Base-by-base conservation (phyloP, 116 monocot species). In the Zostera marina region DNA sequence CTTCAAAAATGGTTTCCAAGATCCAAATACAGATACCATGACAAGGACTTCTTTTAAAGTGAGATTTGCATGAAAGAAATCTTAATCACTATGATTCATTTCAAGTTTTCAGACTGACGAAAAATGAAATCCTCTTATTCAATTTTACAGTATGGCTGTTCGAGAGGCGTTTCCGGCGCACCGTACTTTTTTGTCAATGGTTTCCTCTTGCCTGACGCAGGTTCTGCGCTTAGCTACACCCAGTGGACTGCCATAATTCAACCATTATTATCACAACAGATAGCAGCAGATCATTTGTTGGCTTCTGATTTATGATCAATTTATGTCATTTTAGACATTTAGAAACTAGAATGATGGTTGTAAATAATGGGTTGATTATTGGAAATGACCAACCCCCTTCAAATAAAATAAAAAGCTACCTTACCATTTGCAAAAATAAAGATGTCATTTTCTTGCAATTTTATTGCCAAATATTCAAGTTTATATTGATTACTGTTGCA, bases 141-240 rank as follows among this genome's bases (percentile, higher is more conserved):
- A 32, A 32, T 32, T 32, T 51, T 49, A 14, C 62, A 90, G 90
- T 84, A 90, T 65, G 90, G 79, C 0, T 90, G 90, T 56, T 78
- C 78, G 16, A 78, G 84, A 56, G 79, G 81, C 22, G 90, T 90
- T 26, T 63, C 66, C 9, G 84, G 84, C 3, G 72, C 81, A 12
- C 90, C 90, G 14, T 72, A 38, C 44, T 90, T 90, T 77, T 74
- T 90, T 20, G 76, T 90, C 23, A 90, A 90, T 68, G 84, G 90
- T 15, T 79, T 84, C 42, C 66, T 76, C 3, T 55, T 90, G 40
- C 71, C 63, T 23, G 70, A 58, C 14, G 54, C 68, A 45, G 78
- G 74, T 19, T 74, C 73, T 8, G 12, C 73, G 22, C 47, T 84
- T 20, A 62, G 68, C 47, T 90, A 73, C 62, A 69, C 47, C 4